Base-by-base conservation (phyloP, 768 basidiomycete genomes). In the Trametes gibbosa region DNA sequence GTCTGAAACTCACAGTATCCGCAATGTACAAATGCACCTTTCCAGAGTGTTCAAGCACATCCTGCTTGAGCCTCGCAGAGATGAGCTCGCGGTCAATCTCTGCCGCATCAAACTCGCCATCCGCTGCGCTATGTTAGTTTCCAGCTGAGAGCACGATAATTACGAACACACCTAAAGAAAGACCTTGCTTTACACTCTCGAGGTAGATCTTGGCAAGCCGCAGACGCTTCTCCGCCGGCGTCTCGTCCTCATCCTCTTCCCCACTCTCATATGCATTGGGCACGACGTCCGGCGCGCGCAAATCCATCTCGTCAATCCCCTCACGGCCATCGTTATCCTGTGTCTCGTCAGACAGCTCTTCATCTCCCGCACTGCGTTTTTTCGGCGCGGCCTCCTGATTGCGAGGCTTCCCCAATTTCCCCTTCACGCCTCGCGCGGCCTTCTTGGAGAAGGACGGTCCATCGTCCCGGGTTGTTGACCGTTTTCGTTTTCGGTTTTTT, bases 51-150 rank as follows among this genome's bases (percentile, higher is more conserved):
- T 95, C 89, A 47, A 94, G 73, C 5, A 96, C 94, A 75, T 98
- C 96, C 70, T 94, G 86, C 70, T 94, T 92, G 62, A 99, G 78
- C 55, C 97, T 79, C 19, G 94, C 81, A 43, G 90, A 90, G 61
- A 99, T 91, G 62, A 98, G 79, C 64, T 98, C 96, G 66, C 84
- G 84, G 78, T 99, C 97, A 25, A 98, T 86, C 65, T 98, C 95
- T 1, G 92, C 95, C 5, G 97, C 97, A 70, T 99, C 96, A 63
- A 86, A 95, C 62, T 94, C 94, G 34, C 90, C 92, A 24, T 95
- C 95, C 58, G 86, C 92, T 84, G 61, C 23, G 50, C 25, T 50
- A 25, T 3, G 42, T 39, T 39, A 14, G 32, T 51, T 32, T 35
- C 54, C 17, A 6, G 29, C 49, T 9, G 19, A n/a, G 3, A 2